Evolutionary conservation across 495 filamentous ascomycete genomes (phyloP).

Genomic region (Thermothielavioides terrestris): DNA sequence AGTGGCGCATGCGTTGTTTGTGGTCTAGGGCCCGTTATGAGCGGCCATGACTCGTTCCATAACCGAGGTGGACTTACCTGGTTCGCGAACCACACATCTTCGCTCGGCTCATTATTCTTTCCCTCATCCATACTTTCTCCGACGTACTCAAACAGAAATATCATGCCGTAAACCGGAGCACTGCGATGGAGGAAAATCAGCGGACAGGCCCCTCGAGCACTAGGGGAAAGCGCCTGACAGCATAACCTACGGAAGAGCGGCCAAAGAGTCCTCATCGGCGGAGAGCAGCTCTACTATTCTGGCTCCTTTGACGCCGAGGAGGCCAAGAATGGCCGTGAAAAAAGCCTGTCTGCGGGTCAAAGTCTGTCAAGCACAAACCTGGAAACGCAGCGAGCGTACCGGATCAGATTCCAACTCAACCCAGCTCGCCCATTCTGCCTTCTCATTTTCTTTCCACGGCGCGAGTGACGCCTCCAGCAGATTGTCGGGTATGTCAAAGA

Average conservation of each 20-base stretch:
- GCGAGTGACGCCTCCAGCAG: slow-evolving; percentile 30
- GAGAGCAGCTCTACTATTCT: slow-evolving; percentile 72
- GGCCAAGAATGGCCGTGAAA: slow-evolving; percentile 74
- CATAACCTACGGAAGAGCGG: slow-evolving; percentile 51
- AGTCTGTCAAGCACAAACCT: background rate
- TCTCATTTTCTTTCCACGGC: slow-evolving; percentile 35
- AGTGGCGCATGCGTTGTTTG: slow-evolving; percentile 76
- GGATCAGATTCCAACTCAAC: slow-evolving; percentile 89
- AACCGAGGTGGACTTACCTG: slow-evolving; percentile 46
- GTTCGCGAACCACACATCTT: slow-evolving; percentile 87
- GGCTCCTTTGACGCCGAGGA: slow-evolving; percentile 65
- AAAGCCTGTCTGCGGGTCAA: slow-evolving; percentile 47
- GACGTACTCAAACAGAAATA: slow-evolving; percentile 72
- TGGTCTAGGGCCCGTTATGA: slow-evolving; percentile 46
- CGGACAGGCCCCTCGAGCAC: background rate
- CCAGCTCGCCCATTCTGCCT: slow-evolving; percentile 54
- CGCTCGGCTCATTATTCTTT: slow-evolving; percentile 42
- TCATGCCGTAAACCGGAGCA: slow-evolving; percentile 67
- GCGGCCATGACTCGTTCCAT: background rate
- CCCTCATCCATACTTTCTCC: slow-evolving; percentile 39
- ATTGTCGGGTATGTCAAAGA: slow-evolving; percentile 24
- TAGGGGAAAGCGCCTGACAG: background rate
- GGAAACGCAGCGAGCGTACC: slow-evolving; percentile 37
- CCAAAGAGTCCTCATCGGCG: slow-evolving; percentile 60
- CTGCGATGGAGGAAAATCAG: slow-evolving; percentile 32